Evolutionary conservation across 2,329 filamentous ascomycete genomes (phyloP).

Genomic region (Escovopsis weberi): DNA sequence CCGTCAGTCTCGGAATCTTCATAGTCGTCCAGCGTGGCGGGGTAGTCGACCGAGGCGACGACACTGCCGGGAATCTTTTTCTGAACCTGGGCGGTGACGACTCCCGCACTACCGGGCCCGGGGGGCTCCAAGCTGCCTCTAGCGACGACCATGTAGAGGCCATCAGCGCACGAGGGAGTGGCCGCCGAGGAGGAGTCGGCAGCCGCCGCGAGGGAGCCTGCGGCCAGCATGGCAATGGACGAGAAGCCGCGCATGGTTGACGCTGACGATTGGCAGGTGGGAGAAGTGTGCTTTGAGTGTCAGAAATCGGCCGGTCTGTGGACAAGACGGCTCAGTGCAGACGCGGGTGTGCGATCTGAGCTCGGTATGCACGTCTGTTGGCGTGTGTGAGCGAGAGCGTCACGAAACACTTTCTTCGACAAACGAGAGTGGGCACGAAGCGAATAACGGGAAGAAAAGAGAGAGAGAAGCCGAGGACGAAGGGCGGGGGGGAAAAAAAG

Average conservation of each 20-base stretch:
- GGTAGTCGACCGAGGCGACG: slow-evolving; percentile 23
- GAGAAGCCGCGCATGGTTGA: slow-evolving; percentile 3
- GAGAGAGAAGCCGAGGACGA: too few relatives aligned
- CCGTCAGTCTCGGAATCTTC: slow-evolving; percentile 21
- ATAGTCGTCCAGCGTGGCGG: slow-evolving; percentile 21
- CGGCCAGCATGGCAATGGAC: slow-evolving; percentile 5
- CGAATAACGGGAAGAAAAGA: too few relatives aligned
- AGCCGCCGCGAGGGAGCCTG: background rate
- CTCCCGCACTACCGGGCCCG: slow-evolving; percentile 20
- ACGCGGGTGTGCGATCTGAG: too few relatives aligned
- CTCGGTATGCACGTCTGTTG: too few relatives aligned
- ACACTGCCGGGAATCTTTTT: slow-evolving; percentile 13
- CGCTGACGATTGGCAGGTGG: background rate
- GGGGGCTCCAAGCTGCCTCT: slow-evolving; percentile 22
- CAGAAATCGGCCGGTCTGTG: too few relatives aligned
- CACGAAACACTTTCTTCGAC: too few relatives aligned
- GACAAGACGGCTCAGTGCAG: too few relatives aligned
- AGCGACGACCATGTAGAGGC: slow-evolving; percentile 26
- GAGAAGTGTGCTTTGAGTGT: too few relatives aligned
- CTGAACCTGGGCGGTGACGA: slow-evolving; percentile 20
- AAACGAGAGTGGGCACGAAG: too few relatives aligned
- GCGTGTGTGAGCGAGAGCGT: too few relatives aligned
- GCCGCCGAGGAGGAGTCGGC: background rate
- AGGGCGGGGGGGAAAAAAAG: too few relatives aligned
- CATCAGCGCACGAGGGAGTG: slow-evolving; percentile 18